Percentiles rank a stretch among this genome's conserved stretches.
Conservation (phyloP, 2,329 filamentous ascomycete genomes). For the Endocalyx cinctus region DNA sequence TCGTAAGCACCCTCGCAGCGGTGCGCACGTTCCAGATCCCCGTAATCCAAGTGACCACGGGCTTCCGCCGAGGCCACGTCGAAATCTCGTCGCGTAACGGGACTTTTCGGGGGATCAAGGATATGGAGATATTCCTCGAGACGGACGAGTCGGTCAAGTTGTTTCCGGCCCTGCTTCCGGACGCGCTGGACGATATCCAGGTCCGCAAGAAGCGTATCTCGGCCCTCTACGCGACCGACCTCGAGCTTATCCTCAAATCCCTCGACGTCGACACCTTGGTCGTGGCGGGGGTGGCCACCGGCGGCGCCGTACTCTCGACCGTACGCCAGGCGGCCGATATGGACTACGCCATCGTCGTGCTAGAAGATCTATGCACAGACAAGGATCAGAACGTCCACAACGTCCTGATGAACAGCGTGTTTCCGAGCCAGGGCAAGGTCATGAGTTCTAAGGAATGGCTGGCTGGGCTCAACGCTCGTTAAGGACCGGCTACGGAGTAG, state of each 20-base stretch:
- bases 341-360: slow-evolving; percentile 29
- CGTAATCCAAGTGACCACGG: slow-evolving; percentile 28
- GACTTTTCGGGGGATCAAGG: slow-evolving; percentile 12
- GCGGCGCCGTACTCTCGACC: slow-evolving; percentile 33
- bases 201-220: slow-evolving; percentile 32
- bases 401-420: slow-evolving; percentile 28
- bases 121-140: slow-evolving; percentile 19
- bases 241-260: slow-evolving; percentile 30
- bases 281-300: slow-evolving; percentile 29
- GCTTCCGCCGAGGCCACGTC: slow-evolving; percentile 27
- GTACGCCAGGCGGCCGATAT: slow-evolving; percentile 30
- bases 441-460: slow-evolving; percentile 25
- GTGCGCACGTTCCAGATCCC: slow-evolving; percentile 23
- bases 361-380: slow-evolving; percentile 32
- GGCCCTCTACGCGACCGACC: slow-evolving; percentile 28
- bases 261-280: slow-evolving; percentile 23
- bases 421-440: slow-evolving; percentile 24
- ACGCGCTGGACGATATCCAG: slow-evolving; percentile 21
- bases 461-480: slow-evolving; percentile 6
- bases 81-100: slow-evolving; percentile 24
- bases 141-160: slow-evolving; percentile 16
- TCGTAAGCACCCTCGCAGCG: slow-evolving; percentile 12
- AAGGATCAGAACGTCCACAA: slow-evolving; percentile 26
- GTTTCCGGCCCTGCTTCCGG: slow-evolving; percentile 15
- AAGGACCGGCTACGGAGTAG: no score